Evolutionary conservation across 2,329 filamentous ascomycete genomes (phyloP), one percentile per base, ranked within the genome.

Genomic region (Colletotrichum orchidophilum): DNA sequence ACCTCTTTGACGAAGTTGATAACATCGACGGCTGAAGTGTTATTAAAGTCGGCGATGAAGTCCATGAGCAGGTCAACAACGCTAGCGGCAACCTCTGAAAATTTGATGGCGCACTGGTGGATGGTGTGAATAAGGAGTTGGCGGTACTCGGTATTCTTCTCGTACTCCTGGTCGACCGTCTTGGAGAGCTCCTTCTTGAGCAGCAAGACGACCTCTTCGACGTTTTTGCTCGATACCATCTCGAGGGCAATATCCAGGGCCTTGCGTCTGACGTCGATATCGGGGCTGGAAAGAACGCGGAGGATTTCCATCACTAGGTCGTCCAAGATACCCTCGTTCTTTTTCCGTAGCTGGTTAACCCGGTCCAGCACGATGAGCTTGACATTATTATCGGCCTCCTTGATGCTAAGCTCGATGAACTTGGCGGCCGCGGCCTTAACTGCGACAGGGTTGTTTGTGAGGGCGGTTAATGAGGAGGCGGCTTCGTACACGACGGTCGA

Each of bases 1-100:
- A 99, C 96, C 81, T 99, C 96, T 84, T 99, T 99, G 74, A 99
- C 95, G 79, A 99, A 99, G 66, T 94, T 95, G 79, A 99, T 98
- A 64, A 99, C 96, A 81, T 99, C 96, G 33, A 99, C 94, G 1
- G 96, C 96, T 1, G 96, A 97, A 54, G 94, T 93, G 79, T 97
- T 98, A 86, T 97, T 98, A 81, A 98, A 98, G 81, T 99, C 96
- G 62, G 94, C 94, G 78, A 99, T 98, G 80, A 98, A 98, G 82
- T 99, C 96, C 96, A 99, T 99, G 64, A 99, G 88, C 54, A 98
- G 89, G 75, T 96, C 96, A 65, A 99, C 96, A 18, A 99, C 96
- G 79, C 94, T 98, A 55, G 96, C 94, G 29, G 96, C 96, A 73
- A 99, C 96, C 82, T 99, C 96, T 12, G 96, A 98, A 85, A 98